Base-by-base conservation (phyloP, 108 stramenopile species). In the Fistulifera solaris region DNA sequence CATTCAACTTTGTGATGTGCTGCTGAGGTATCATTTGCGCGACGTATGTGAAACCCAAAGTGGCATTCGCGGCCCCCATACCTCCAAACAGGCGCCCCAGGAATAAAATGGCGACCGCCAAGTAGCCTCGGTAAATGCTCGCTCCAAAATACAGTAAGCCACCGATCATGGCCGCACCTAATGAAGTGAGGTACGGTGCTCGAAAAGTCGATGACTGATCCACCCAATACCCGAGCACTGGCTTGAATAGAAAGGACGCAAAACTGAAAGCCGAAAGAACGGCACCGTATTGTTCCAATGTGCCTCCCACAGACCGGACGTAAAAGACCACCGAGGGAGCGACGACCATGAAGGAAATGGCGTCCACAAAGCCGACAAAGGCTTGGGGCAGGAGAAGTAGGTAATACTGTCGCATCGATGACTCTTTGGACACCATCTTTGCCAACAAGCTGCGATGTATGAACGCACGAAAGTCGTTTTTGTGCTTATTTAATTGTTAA, bases 251-350 rank as follows among this genome's bases (percentile, higher is more conserved):
- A 62, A 83, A 87, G 15, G 68, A 66, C 14, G 81, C 59, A 66
- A 87, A 87, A 18, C 65, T 67, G 51, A 78, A 75, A 19, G 66
- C 55, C 39, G 70, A 49, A 27, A 59, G 38, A 45, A 75, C 69
- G 22, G 77, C 52, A 54, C 85, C 85, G 40, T 87, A 87, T 17
- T 64, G 58, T 41, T 81, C 75, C 55, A 78, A 70, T 10, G 62
- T 63, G 25, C 85, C 85, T 10, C 81, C 81, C n/a, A 61, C n/a
- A 54, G 68, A 45, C 26, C 50, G 41, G 15, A 87, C 72, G 63
- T 87, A 87, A 74, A 87, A 83, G 27, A 80, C 66, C n/a, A 87
- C 53, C 1, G 80, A 81, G 11, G 85, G 85, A 15, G 80, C 60
- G 6, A 83, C 77, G 16, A 78, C 69, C 85, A 87, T 87, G 52